These are phyloP conservation scores for Cymodocea nodosa DNA, from an alignment of 116 monocot genomes.

Conservation along the genomic window DNA sequence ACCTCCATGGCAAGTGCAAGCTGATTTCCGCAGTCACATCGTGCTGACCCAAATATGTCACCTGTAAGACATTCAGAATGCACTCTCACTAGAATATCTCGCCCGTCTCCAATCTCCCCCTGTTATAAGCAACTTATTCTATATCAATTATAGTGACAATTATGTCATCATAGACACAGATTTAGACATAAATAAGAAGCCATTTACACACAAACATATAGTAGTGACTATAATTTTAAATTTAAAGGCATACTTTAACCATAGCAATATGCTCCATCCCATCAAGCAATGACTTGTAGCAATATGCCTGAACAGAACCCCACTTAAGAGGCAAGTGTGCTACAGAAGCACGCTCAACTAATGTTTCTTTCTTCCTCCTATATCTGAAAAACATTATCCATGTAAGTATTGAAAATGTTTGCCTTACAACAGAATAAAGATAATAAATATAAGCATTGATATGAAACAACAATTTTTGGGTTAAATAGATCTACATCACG, in stretches of 20 bases:
- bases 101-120: conserved; percentile 96
- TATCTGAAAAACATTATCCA: conserved; percentile 35
- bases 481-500: background rate
- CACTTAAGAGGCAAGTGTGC: conserved; percentile 67
- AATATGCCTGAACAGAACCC: conserved; percentile 72
- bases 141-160: background rate
- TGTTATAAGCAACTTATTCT: conserved; percentile 10
- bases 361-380: conserved; percentile 83
- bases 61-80: conserved; percentile 98
- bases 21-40: conserved; percentile 92
- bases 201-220: no score
- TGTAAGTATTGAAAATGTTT: background rate
- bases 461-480: no score
- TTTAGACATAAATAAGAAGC: no score
- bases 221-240: background rate
- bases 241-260: conserved; percentile 65
- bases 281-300: conserved; percentile 79
- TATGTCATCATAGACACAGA: no score
- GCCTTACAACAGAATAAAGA: conserved; percentile 1
- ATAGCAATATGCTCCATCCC: conserved; percentile 98
- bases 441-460: background rate
- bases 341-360: conserved; percentile 69
- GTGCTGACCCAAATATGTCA: conserved; percentile 92
- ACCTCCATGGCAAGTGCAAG: conserved; percentile 78
- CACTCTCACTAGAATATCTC: conserved; percentile 76